Evolutionary conservation across 1,284 basidiomycete genomes (phyloP), one percentile per base, ranked within the genome.

Genomic region (Irpex sp.): DNA sequence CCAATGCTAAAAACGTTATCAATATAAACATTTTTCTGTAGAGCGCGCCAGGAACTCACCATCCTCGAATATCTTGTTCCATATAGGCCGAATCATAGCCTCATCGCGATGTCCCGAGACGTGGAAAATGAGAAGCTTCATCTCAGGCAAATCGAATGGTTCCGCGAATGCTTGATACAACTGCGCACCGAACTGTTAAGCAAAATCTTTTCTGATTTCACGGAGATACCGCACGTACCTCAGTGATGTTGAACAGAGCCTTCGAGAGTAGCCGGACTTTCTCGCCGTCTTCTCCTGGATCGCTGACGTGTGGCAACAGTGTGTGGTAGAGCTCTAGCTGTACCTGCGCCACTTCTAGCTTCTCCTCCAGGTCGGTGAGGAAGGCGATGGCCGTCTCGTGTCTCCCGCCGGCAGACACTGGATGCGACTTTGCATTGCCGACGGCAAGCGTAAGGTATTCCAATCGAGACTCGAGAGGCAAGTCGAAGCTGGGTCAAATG

Each of bases 271-370:
- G 69, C 61, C 78, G 79, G 66, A 91, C 81, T 64, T 82, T 79
- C 45, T 82, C 78, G 12, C 79, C 81, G 58, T 83, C 80, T 65
- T 83, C 82, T 2, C 78, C 79, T 10, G 80, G 78, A 63, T 90
- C 83, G 63, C 81, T 74, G 28, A 90, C 78, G 67, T 84, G 83
- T 14, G 83, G 82, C 16, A 85, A 72, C 48, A 93, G 80, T 1
- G 79, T 77, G 64, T 86, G 82, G 72, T 88, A 90, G 53, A 96
- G 83, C 74, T 98, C 95, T 47, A 96, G 80, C 71, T 99, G 97
- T 8, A 99, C 94, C 75, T 96, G 92, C 3, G 95, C 93, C 12
- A 99, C 97, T 61, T 99, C 97, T 8, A 99, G 83, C 72, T 95
- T 94, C 75, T 99, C 97, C 76, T 98, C 96, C 16, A 98, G 79